Base-by-base conservation (phyloP, 257 asterid species). In the Solanum medicagineum region DNA sequence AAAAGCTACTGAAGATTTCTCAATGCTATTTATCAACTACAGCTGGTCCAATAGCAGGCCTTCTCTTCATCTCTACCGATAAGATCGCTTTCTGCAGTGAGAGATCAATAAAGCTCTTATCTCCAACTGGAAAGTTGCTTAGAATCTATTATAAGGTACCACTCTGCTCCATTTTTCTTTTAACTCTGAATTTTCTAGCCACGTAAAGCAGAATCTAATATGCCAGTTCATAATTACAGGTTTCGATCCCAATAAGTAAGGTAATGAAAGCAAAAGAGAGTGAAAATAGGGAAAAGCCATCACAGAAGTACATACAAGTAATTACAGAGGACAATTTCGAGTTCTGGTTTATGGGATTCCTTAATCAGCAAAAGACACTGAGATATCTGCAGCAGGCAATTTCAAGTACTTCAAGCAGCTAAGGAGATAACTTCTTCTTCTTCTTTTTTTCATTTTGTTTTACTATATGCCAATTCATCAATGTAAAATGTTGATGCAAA, bases 161-260 rank as follows among this genome's bases (percentile, higher is more conserved):
- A 4, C 44, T 51, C 44, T 51, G 44, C 32, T 32, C 53, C 3
- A 2, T 70, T 74, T 42, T 60, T 36, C 32, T 15, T 40, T 45
- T 5, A 14, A 7, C 24, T 36, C 57, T 19, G 7, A 40, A 7
- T 22, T 73, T n/a, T 74, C 42, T 47, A 7, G 1, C 6, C 40
- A 36, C 0, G 8, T n/a, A 13, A 74, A 47, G 44, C 22, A 74
- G 47, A 22, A 74, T 74, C 42, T 22, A 22, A 74, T 47, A 74
- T 7, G 12, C 36, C 7, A 2, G 44, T 24, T 62, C 2, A 11
- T 2, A 79, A 79, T 22, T 84, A 19, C 89, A 86, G 87, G 91
- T 91, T 6, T 62, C 65, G 7, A 84, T 90, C 65, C 93, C 94
- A 7, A 8, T 89, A 81, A 85, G 53, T 14, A 90, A 87, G 84